Evolutionary conservation across 2,329 filamentous ascomycete genomes (phyloP).

Genomic region (Onygenales sp.): DNA sequence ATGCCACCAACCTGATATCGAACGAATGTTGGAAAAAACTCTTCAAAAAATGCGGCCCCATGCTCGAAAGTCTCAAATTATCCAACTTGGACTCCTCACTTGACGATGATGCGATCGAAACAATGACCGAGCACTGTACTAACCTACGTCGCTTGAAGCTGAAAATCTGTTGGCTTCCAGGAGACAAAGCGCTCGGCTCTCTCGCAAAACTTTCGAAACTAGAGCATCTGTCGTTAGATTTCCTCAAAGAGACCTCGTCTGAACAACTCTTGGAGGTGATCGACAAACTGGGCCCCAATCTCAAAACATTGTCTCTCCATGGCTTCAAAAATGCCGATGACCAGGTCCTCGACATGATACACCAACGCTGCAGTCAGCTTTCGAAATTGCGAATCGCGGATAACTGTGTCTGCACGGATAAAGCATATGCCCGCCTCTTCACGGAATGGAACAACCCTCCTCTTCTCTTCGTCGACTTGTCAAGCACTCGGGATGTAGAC

Average conservation of each 20-base stretch:
- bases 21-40: conserved; percentile 65
- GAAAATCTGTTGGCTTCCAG: conserved; percentile 66
- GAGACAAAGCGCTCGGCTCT: conserved; percentile 53
- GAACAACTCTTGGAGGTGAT: conserved; percentile 54
- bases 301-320: conserved; percentile 72
- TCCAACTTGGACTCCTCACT: conserved; percentile 80
- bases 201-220: conserved; percentile 56
- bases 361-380: conserved; percentile 57
- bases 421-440: conserved; percentile 64
- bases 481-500: conserved; percentile 68
- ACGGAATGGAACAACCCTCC: conserved; percentile 64
- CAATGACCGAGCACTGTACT: conserved; percentile 56
- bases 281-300: conserved; percentile 48
- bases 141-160: conserved; percentile 68
- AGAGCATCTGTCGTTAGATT: conserved; percentile 64
- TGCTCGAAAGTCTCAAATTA: conserved; percentile 61
- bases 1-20: conserved; percentile 74
- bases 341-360: conserved; percentile 59
- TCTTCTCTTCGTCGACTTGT: conserved; percentile 62
- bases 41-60: conserved; percentile 54
- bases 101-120: conserved; percentile 56
- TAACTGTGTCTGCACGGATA: conserved; percentile 66
- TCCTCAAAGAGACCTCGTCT: conserved; percentile 47
- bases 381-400: conserved; percentile 72
- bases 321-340: conserved; percentile 59